A percentile compares a stretch with the other conserved stretches of the same genome.
Evolutionary conservation across 768 basidiomycete genomes (phyloP).

Genomic region (Strobilomyces dryophilus): DNA sequence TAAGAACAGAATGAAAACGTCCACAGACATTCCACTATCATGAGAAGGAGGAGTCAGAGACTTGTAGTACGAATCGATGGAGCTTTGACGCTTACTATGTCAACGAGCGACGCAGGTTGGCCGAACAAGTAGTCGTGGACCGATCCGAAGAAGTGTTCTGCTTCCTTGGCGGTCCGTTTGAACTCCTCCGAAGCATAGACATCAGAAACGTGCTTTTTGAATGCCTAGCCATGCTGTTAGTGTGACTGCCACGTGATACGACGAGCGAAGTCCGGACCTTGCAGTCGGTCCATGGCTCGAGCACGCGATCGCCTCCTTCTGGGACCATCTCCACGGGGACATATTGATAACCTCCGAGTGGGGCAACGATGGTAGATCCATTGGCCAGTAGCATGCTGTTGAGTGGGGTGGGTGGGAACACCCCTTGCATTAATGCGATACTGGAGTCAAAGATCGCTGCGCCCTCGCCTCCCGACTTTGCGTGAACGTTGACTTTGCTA

Average conservation of each 20-base stretch:
- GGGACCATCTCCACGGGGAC: slow-evolving; percentile 62
- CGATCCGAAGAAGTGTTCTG: slow-evolving; percentile 58
- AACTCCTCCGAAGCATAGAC: slow-evolving; percentile 65
- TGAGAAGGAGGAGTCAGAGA: slow-evolving; percentile 13
- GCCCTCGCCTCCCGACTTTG: slow-evolving; percentile 80
- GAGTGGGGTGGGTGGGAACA: slow-evolving; percentile 71
- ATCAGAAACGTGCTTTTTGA: slow-evolving; percentile 59
- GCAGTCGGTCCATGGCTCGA: slow-evolving; percentile 75
- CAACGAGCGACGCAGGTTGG: slow-evolving; percentile 55
- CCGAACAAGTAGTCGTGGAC: slow-evolving; percentile 71
- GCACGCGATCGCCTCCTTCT: slow-evolving; percentile 58
- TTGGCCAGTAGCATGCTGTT: slow-evolving; percentile 77
- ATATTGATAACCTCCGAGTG: slow-evolving; percentile 86
- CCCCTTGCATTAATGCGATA: slow-evolving; percentile 76
- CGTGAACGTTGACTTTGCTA: slow-evolving; percentile 66
- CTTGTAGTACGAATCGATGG: neutral
- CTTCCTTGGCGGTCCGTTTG: slow-evolving; percentile 51
- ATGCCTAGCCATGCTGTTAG: slow-evolving; percentile 39
- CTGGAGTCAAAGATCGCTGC: slow-evolving; percentile 80
- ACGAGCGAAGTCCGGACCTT: slow-evolving; percentile 35
- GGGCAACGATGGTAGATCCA: slow-evolving; percentile 63
- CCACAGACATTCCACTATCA: slow-evolving; percentile 68
- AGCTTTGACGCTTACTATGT: slow-evolving; percentile 48
- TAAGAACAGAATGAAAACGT: neutral
- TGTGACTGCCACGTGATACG: slow-evolving; percentile 37